These are phyloP conservation scores for Monocercomonoides exilis DNA, from an alignment of 78 protist genomes.

Conservation along the genomic window DNA sequence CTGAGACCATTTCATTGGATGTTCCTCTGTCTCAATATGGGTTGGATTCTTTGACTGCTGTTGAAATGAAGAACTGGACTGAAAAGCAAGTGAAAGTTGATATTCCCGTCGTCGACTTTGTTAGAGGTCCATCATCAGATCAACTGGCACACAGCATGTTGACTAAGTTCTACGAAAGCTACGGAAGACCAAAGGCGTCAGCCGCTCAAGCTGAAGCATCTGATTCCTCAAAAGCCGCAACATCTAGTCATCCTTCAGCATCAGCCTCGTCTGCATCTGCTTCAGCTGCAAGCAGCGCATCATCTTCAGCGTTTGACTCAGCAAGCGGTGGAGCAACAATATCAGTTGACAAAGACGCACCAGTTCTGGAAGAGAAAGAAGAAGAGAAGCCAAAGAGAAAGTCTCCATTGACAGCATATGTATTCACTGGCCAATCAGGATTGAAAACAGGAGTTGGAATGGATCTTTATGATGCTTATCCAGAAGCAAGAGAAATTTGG, in stretches of 20 bases:
- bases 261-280: too few species aligned
- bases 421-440: constrained; percentile 51
- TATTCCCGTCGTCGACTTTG: constrained; percentile 11
- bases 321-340: too few species aligned
- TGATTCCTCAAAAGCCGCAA: neutral
- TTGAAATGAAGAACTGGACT: constrained; percentile 14
- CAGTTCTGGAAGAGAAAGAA: neutral
- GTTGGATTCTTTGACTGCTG: neutral
- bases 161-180: neutral
- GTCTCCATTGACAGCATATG: neutral
- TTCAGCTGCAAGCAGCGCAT: too few species aligned
- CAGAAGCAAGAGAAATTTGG: constrained; percentile 43
- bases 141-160: neutral
- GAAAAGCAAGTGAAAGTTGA: neutral
- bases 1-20: neutral
- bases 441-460: constrained; percentile 49
- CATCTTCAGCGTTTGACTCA: too few species aligned
- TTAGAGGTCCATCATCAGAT: neutral
- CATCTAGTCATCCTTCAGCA: neutral
- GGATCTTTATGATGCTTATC: constrained; percentile 43
- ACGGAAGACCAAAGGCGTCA: neutral
- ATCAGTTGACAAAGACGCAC: neutral
- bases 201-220: neutral
- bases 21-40: neutral
- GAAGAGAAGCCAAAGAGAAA: neutral